A percentile compares a stretch with the other conserved stretches of the same genome.
Conservation (phyloP, 169 alveolate species). For the Eimeria maxima region DNA sequence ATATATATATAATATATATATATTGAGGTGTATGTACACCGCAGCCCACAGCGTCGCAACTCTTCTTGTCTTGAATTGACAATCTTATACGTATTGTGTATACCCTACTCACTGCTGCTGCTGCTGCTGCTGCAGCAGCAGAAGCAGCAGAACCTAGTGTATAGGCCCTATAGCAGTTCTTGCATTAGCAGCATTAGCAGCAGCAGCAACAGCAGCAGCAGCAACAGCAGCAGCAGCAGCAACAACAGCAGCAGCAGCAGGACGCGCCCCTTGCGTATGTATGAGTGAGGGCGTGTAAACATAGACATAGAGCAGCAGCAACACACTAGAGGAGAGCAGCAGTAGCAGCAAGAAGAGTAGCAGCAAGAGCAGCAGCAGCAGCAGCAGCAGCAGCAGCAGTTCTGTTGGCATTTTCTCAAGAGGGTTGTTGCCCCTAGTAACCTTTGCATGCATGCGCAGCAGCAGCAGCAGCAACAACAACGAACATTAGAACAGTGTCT, state of each 20-base stretch:
- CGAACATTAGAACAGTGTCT: neutral
- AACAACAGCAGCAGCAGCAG: neutral
- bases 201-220: neutral
- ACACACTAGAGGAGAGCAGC: neutral
- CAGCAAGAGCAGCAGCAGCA: neutral
- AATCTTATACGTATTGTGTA: neutral
- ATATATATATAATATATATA: no score
- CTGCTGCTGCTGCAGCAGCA: constrained; percentile 1
- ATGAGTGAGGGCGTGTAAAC: neutral
- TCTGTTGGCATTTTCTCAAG: no score
- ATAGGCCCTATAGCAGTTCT: neutral
- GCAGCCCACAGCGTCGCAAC: constrained; percentile 8
- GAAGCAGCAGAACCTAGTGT: neutral
- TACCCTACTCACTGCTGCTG: neutral
- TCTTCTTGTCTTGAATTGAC: neutral
- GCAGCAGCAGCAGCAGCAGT: neutral
- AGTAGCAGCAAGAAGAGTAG: neutral
- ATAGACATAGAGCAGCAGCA: neutral
- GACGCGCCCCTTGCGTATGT: no score
- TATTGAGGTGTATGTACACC: neutral
- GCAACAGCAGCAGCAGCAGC: no score
- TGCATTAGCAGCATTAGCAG: neutral
- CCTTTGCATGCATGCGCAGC: neutral
- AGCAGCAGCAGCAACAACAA: neutral
- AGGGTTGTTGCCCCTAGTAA: no score